phyloP scores from a whole-genome alignment of 2,329 filamentous ascomycete genomes.

The Colletotrichum simmondsii region DNA sequence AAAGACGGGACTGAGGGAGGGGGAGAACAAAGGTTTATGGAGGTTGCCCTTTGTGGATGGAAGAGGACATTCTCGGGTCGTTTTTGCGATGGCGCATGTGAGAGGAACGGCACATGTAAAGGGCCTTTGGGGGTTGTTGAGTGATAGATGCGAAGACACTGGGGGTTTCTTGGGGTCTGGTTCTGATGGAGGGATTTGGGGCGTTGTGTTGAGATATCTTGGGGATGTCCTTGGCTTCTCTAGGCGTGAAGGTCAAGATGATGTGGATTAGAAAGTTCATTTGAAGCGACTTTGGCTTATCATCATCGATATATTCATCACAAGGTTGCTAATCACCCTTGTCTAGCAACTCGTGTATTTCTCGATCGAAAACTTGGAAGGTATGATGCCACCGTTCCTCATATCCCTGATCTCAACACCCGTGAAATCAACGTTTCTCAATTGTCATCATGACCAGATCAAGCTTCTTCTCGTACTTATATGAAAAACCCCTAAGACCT shows the following conservation, averaged over 20 bases:
- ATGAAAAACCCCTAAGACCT: no score
- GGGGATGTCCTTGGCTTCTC: background rate
- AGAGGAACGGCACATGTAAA: constrained; percentile 4
- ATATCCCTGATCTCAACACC: background rate
- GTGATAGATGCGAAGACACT: background rate
- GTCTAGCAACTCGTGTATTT: background rate
- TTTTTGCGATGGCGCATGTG: constrained; percentile 6
- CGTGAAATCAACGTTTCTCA: no score
- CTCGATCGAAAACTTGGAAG: background rate
- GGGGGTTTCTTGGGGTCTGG: background rate
- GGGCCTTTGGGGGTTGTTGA: background rate
- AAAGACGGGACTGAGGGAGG: background rate
- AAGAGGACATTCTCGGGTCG: background rate
- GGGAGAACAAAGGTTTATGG: background rate
- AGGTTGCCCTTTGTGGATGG: background rate
- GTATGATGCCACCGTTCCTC: no score
- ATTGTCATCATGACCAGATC: no score
- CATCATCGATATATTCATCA: background rate
- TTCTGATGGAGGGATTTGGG: background rate
- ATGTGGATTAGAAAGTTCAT: background rate
- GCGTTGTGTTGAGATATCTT: background rate
- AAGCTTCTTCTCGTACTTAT: no score
- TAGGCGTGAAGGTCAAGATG: background rate
- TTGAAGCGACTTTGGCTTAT: background rate
- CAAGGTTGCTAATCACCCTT: background rate